Evolutionary conservation across 768 basidiomycete genomes (phyloP).

Genomic region (Kwoniella bestiolae): DNA sequence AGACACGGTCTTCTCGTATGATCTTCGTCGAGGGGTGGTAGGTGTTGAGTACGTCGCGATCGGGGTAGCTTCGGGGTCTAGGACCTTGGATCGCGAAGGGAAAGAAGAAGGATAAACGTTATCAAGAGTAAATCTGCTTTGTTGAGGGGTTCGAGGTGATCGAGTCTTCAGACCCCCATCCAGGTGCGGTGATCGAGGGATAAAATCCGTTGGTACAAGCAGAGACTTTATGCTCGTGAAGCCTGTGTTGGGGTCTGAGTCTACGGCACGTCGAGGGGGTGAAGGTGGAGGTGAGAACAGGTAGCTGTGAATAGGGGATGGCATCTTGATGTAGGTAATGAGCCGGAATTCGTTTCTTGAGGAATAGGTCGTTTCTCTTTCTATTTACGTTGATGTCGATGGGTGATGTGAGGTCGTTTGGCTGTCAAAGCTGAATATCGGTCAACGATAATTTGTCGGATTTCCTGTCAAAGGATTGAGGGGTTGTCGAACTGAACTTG

Average conservation of each 20-base stretch:
- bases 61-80: slow-evolving; percentile 17
- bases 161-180: slow-evolving; percentile 31
- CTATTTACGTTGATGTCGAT: not conserved
- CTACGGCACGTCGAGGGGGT: slow-evolving; percentile 15
- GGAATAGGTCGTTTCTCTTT: not conserved
- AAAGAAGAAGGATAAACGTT: slow-evolving; percentile 19
- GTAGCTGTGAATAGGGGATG: slow-evolving; percentile 48
- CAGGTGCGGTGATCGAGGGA: slow-evolving; percentile 20
- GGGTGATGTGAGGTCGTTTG: not conserved
- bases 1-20: slow-evolving; percentile 20
- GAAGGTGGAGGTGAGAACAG: slow-evolving; percentile 51
- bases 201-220: slow-evolving; percentile 29
- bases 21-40: slow-evolving; percentile 15
- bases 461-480: slow-evolving; percentile 18
- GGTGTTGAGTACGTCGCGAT: slow-evolving; percentile 19
- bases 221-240: slow-evolving; percentile 32
- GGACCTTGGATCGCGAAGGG: slow-evolving; percentile 13
- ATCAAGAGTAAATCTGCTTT: slow-evolving; percentile 35
- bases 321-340: slow-evolving; percentile 30
- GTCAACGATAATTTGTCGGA: slow-evolving; percentile 20
- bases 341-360: not conserved
- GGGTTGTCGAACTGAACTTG: not conserved
- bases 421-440: slow-evolving; percentile 25
- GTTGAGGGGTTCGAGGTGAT: slow-evolving; percentile 39
- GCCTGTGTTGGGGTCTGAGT: slow-evolving; percentile 16